phyloP scores from a whole-genome alignment of 148 eudicot species.

The Talinum fruticosum region DNA sequence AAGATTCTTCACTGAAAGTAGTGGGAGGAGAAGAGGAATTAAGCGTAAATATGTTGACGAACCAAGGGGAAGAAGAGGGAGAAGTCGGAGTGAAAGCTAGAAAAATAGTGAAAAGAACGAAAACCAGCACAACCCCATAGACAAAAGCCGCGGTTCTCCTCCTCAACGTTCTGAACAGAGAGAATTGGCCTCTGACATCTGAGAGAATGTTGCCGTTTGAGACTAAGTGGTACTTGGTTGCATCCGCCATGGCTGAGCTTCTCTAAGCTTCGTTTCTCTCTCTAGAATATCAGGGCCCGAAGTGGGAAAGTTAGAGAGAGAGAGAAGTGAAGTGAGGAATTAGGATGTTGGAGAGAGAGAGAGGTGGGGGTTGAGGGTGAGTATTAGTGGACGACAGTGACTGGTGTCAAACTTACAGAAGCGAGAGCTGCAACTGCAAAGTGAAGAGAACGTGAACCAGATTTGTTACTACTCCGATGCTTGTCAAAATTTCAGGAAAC shows the following conservation, averaged over 20 bases:
- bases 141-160: slow-evolving; percentile 39
- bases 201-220: slow-evolving; percentile 42
- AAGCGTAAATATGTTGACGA: slow-evolving; percentile 41
- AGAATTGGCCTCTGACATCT: slow-evolving; percentile 48
- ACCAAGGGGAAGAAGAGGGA: slow-evolving; percentile 68
- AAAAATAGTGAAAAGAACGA: slow-evolving; percentile 55
- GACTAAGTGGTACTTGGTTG: slow-evolving; percentile 49
- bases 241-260: slow-evolving; percentile 48
- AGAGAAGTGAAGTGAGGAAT: too few species aligned
- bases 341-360: too few species aligned
- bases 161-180: slow-evolving; percentile 35
- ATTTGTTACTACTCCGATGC: background rate
- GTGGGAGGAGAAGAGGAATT: slow-evolving; percentile 44
- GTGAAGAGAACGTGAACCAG: background rate
- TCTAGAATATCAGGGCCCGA: background rate
- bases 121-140: slow-evolving; percentile 49
- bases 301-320: slow-evolving; percentile 18
- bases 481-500: background rate
- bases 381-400: background rate
- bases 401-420: background rate
- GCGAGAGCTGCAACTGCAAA: background rate
- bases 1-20: slow-evolving; percentile 25
- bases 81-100: slow-evolving; percentile 57
- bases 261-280: background rate
- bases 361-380: background rate